Evolutionary conservation across 2,329 filamentous ascomycete genomes (phyloP).

Genomic region (Dactylonectria macrodidyma): DNA sequence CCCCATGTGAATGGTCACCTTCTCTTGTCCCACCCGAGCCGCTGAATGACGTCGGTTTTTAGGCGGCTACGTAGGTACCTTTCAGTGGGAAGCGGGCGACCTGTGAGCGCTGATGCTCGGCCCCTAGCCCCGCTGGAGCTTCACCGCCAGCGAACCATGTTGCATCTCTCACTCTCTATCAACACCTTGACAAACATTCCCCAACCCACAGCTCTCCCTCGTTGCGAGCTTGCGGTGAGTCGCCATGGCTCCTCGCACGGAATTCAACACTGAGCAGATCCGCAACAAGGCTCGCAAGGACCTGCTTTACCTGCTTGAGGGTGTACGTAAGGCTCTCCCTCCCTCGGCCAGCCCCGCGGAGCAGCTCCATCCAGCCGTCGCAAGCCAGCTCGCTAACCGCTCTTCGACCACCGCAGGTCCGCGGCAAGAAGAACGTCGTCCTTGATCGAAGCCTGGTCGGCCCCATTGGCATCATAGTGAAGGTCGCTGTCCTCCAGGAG

Average conservation of each 20-base stretch:
- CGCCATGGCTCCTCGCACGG: slow-evolving; percentile 78
- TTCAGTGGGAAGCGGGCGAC: slow-evolving; percentile 14
- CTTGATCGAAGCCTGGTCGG: slow-evolving; percentile 93
- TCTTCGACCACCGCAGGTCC: slow-evolving; percentile 74
- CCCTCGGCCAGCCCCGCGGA: slow-evolving; percentile 25
- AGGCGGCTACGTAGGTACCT: slow-evolving; percentile 14
- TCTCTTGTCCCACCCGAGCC: slow-evolving; percentile 15
- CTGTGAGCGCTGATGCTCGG: slow-evolving; percentile 18
- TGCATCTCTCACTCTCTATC: slow-evolving; percentile 5
- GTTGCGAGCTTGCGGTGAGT: slow-evolving; percentile 58
- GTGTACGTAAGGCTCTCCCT: slow-evolving; percentile 77
- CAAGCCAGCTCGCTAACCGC: slow-evolving; percentile 36
- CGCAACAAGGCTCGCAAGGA: slow-evolving; percentile 89
- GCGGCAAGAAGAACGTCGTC: slow-evolving; percentile 98
- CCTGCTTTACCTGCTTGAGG: slow-evolving; percentile 91
- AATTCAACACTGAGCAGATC: slow-evolving; percentile 83
- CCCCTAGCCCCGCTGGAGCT: slow-evolving; percentile 31
- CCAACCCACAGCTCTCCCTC: slow-evolving; percentile 29
- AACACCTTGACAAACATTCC: slow-evolving; percentile 26
- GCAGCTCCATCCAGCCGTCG: slow-evolving; percentile 31
- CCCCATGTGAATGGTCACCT: background rate
- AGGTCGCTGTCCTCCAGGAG: slow-evolving; percentile 94
- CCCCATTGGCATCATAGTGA: slow-evolving; percentile 90
- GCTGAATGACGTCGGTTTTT: slow-evolving; percentile 32
- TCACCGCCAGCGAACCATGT: slow-evolving; percentile 35